Conservation (phyloP, 345 rosid species). For the Bruguiera gymnorhiza region DNA sequence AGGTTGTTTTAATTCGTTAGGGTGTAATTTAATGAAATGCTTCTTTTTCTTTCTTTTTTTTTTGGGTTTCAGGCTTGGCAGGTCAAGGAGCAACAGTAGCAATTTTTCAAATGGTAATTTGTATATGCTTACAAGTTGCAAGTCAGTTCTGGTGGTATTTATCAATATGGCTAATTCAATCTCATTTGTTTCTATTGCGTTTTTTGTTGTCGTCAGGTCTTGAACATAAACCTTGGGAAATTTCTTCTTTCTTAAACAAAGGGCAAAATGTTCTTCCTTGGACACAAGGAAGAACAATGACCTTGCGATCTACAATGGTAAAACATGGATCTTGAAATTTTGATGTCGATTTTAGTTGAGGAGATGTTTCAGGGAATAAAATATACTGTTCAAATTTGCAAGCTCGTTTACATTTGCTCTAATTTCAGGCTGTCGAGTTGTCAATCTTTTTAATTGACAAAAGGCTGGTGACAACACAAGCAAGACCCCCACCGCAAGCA, state of each 20-base stretch:
- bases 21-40: background rate
- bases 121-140: constrained; percentile 2
- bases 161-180: background rate
- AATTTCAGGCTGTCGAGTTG: constrained; percentile 47
- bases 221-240: constrained; percentile 25
- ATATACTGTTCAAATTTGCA: background rate
- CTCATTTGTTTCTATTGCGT: background rate
- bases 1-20: background rate
- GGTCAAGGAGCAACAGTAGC: constrained; percentile 45
- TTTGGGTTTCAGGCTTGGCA: constrained; percentile 44
- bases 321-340: constrained; percentile 19
- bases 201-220: constrained; percentile 41
- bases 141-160: background rate
- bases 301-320: constrained; percentile 60
- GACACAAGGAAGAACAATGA: constrained; percentile 34
- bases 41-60: background rate
- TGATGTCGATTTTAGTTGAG: background rate
- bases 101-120: constrained; percentile 46
- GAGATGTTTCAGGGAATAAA: background rate
- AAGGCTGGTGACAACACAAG: constrained; percentile 49
- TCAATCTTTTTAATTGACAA: constrained; percentile 39
- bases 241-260: constrained; percentile 39
- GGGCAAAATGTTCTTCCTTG: constrained; percentile 35
- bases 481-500: constrained; percentile 60
- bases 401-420: constrained; percentile 12